Percentiles rank a stretch among this genome's conserved stretches.
Evolutionary conservation across 2,329 filamentous ascomycete species (phyloP).

Genomic region (Neopestalotiopsis sp.): DNA sequence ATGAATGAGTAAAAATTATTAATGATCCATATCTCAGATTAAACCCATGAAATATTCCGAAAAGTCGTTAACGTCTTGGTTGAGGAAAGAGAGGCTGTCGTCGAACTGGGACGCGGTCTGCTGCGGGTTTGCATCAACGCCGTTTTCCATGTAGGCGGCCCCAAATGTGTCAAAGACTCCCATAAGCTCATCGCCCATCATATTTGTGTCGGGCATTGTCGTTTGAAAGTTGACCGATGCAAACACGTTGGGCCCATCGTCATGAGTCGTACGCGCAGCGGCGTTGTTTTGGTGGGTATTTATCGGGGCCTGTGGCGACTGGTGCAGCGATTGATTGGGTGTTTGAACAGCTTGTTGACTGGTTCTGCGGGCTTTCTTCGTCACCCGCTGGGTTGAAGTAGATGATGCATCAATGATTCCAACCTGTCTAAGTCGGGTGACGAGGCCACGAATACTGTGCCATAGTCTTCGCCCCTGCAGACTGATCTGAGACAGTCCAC

Average conservation of each 20-base stretch:
- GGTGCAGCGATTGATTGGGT: neutral
- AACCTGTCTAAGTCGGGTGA: conserved; percentile 4
- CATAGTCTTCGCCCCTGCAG: conserved; percentile 10
- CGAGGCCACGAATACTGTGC: conserved; percentile 12
- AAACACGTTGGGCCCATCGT: neutral
- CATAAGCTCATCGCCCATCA: conserved; percentile 16
- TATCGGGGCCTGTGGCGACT: neutral
- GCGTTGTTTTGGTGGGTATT: neutral
- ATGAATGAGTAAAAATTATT: neutral
- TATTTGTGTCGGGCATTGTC: conserved; percentile 8
- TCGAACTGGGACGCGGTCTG: neutral
- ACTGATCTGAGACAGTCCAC: conserved; percentile 11
- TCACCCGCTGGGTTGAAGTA: neutral
- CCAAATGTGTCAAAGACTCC: conserved; percentile 16
- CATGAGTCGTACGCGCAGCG: no score
- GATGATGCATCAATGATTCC: neutral
- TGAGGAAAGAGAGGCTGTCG: conserved; percentile 1
- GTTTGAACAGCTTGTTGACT: neutral
- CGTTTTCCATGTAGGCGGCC: conserved; percentile 9
- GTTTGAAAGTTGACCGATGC: neutral
- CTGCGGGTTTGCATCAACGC: neutral
- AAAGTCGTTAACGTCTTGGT: neutral
- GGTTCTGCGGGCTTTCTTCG: no score
- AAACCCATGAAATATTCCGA: conserved; percentile 13
- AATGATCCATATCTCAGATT: neutral